Evolutionary conservation across 371 early-diverging fungal genomes (phyloP), one percentile per base, ranked within the genome.

Genomic region (Smittium mucronatum): DNA sequence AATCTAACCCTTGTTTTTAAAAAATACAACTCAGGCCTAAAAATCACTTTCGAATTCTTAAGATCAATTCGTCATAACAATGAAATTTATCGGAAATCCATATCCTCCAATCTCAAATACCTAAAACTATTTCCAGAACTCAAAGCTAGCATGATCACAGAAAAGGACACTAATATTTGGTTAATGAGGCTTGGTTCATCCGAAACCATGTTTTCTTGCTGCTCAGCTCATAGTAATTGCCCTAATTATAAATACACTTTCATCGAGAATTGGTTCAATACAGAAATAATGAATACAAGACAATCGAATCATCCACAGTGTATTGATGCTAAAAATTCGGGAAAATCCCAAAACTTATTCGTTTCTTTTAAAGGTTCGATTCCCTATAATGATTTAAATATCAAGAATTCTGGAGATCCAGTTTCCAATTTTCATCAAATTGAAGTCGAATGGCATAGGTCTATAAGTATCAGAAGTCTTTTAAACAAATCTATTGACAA

Each of bases 21-120:
- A 47, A 47, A 47, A 47, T 47, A 47, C 47, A 47, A 47, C 47
- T n/a, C n/a, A n/a, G n/a, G n/a, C n/a, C n/a, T n/a, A n/a, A 47
- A 47, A 47, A 11, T 47, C 47, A 47, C 11, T 47, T 47, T 47
- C 21, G 47, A 47, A 47, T 47, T 21, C 21, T 11, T 21, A 47
- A 47, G 21, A 11, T 47, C 21, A 21, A 47, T 47, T 11, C 5
- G 21, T 5, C 5, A 11, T 11, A 47, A 21, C 47, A 11, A 47
- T 47, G 21, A 47, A 11, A 11, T 47, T 11, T 21, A 11, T 21
- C 47, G 21, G 21, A 47, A 47, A 21, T 47, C 47, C 21, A 47
- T 47, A 11, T 21, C 47, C 11, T 11, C 21, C 5, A 47, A 47
- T 21, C 5, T 47, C 5, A 47, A 47, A 47, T 47, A 47, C 21